A percentile compares a stretch with the other conserved stretches of the same genome.
phyloP scores from a whole-genome alignment of 208 protist genomes.

The Dictyostelium gargantuum region DNA sequence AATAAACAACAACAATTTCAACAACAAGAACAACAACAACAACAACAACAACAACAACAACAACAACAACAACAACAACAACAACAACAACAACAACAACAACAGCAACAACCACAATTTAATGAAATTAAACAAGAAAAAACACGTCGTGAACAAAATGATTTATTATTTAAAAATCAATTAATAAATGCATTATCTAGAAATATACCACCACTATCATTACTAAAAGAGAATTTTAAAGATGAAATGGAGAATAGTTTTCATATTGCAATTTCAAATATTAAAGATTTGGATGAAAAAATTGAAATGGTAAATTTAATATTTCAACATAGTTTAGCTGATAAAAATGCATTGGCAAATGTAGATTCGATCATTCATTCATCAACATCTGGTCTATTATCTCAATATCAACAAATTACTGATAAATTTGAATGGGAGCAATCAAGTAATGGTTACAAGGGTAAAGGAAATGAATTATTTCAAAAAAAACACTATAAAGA shows the following conservation, averaged over 20 bases:
- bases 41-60: not conserved
- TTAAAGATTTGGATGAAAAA: not conserved
- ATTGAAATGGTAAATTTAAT: not conserved
- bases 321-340: not conserved
- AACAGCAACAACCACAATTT: not conserved
- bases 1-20: not conserved
- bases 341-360: not conserved
- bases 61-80: not conserved
- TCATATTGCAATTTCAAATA: not conserved
- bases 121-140: too few relatives aligned
- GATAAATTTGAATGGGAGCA: not conserved
- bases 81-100: not conserved
- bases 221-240: not conserved
- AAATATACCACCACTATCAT: not conserved
- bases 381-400: not conserved
- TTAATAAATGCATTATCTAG: not conserved
- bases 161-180: not conserved
- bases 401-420: not conserved
- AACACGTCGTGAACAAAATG: not conserved
- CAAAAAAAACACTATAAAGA: slow-evolving; percentile 46
- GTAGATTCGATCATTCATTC: not conserved
- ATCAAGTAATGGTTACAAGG: not conserved
- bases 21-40: not conserved
- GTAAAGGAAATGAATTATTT: slow-evolving; percentile 38
- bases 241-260: not conserved